phyloP scores from a whole-genome alignment of 192 early-diverging fungal species.

The Diversispora epigaea region DNA sequence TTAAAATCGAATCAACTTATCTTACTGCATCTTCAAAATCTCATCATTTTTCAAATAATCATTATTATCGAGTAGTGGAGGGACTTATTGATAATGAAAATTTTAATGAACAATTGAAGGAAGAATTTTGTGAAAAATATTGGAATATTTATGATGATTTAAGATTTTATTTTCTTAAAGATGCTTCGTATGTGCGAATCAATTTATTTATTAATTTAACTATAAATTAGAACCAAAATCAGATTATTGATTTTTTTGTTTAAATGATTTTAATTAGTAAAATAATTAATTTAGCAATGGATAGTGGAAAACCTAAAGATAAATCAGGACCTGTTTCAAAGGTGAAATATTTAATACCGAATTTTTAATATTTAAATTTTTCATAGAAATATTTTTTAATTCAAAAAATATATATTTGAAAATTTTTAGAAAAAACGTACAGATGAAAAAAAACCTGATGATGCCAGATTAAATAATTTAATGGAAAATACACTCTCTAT shows the following conservation, averaged over 20 bases:
- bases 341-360: neutral
- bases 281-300: constrained; percentile 3
- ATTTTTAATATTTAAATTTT: neutral
- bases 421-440: constrained; percentile 39
- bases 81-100: constrained; percentile 56
- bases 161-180: constrained; percentile 79
- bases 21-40: constrained; percentile 35
- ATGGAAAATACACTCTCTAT: constrained; percentile 62
- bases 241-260: neutral
- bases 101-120: constrained; percentile 61
- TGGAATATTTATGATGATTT: constrained; percentile 84
- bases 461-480: constrained; percentile 43
- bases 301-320: constrained; percentile 18
- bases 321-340: constrained; percentile 24
- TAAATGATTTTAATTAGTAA: constrained; percentile 5
- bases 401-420: neutral
- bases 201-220: too few relatives aligned
- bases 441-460: constrained; percentile 26
- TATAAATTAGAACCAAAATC: neutral
- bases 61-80: constrained; percentile 59
- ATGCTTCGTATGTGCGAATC: constrained; percentile 56
- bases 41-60: constrained; percentile 70
- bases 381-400: neutral
- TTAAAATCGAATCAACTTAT: constrained; percentile 63
- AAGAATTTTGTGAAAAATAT: constrained; percentile 65